Conservation (phyloP, 768 basidiomycete species). For the Gautieria morchelliformis region DNA sequence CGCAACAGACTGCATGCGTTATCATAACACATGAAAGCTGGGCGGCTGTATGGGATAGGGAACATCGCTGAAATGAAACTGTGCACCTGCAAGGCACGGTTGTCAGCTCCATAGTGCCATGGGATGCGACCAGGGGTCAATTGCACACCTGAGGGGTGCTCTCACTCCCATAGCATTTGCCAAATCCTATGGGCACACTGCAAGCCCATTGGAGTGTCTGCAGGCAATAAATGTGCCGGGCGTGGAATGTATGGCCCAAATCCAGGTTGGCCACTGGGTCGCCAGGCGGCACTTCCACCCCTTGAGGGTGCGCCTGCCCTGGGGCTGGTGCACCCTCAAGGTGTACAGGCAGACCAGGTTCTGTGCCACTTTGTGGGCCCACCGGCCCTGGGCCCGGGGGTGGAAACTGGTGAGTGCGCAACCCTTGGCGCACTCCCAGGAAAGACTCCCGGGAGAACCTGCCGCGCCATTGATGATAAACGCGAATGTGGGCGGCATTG, state of each 20-base stretch:
- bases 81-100: too few relatives aligned
- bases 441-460: neutral
- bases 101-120: constrained; percentile 12
- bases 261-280: too few relatives aligned
- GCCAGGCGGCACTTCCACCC: too few relatives aligned
- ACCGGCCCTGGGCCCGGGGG: too few relatives aligned
- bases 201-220: constrained; percentile 17
- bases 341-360: too few relatives aligned
- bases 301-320: too few relatives aligned
- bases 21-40: constrained; percentile 13
- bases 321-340: too few relatives aligned
- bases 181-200: constrained; percentile 15
- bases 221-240: constrained; percentile 14
- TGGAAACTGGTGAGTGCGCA: too few relatives aligned
- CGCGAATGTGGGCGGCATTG: constrained; percentile 15
- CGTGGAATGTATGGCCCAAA: constrained; percentile 13
- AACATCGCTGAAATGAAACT: too few relatives aligned
- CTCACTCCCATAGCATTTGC: constrained; percentile 13
- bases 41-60: neutral
- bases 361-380: too few relatives aligned
- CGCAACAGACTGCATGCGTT: constrained; percentile 13
- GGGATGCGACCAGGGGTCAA: too few relatives aligned
- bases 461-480: neutral
- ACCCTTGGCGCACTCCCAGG: neutral
- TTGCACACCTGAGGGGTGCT: too few relatives aligned